Evolutionary conservation across 768 basidiomycete species (phyloP).

Genomic region (Dendrothele bispora): DNA sequence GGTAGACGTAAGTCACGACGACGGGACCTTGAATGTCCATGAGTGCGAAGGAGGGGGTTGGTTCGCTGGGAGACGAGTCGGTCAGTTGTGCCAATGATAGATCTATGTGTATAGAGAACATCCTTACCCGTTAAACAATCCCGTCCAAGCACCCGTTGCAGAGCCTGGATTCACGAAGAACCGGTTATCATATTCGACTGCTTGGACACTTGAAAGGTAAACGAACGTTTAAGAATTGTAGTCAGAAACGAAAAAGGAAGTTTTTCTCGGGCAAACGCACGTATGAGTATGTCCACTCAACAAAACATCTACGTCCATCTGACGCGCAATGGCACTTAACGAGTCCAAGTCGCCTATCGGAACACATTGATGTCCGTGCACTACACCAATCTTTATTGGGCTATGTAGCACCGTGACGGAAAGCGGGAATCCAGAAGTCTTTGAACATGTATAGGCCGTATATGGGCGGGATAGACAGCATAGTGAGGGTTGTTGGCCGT

Average conservation of each 20-base stretch:
- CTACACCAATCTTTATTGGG: conserved; percentile 87
- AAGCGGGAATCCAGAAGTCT: conserved; percentile 74
- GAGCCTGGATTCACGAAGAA: conserved; percentile 98
- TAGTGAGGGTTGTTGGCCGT: too few species aligned
- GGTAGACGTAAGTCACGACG: conserved; percentile 96
- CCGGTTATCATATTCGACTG: conserved; percentile 84
- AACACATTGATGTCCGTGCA: conserved; percentile 93
- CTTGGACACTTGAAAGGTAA: conserved; percentile 98
- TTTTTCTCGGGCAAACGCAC: too few species aligned
- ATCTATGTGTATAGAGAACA: not conserved
- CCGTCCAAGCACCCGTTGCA: conserved; percentile 93
- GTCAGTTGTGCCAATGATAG: conserved; percentile 8
- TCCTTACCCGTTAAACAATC: conserved; percentile 63
- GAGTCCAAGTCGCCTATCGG: conserved; percentile 92
- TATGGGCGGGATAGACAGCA: too few species aligned
- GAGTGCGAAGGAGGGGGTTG: conserved; percentile 91
- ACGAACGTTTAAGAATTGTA: too few species aligned
- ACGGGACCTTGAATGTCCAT: conserved; percentile 98
- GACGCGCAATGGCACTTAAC: conserved; percentile 83
- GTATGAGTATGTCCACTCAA: conserved; percentile 93
- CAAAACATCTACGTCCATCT: conserved; percentile 98
- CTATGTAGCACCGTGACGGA: conserved; percentile 76
- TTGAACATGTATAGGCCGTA: conserved; percentile 2
- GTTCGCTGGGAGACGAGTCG: conserved; percentile 47
- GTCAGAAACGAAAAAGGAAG: not conserved